Percentiles rank a stretch among this genome's conserved stretches.
Evolutionary conservation across 2,329 filamentous ascomycete species (phyloP).

Genomic region (Mycocentrospora acerina): DNA sequence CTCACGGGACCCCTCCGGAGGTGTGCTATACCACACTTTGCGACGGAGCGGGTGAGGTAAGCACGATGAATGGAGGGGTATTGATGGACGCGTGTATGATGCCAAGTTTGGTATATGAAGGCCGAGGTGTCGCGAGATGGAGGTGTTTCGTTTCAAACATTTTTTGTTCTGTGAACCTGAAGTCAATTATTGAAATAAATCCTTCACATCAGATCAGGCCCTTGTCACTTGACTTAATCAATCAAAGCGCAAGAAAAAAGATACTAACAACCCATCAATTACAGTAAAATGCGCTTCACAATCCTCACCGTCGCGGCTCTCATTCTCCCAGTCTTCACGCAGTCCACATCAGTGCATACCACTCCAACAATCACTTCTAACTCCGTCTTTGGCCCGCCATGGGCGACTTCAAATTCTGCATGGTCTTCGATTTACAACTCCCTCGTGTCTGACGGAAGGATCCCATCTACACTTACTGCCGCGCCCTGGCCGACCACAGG

Average conservation of each 20-base stretch:
- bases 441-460: conserved; percentile 23
- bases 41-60: conserved; percentile 1
- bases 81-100: conserved; percentile 10
- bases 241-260: too few relatives aligned
- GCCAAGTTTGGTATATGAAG: conserved; percentile 11
- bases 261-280: too few relatives aligned
- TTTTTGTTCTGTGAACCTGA: too few relatives aligned
- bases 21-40: not conserved
- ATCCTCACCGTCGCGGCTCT: conserved; percentile 2
- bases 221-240: too few relatives aligned
- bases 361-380: conserved; percentile 2
- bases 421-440: conserved; percentile 32
- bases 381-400: conserved; percentile 11
- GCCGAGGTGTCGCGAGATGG: not conserved
- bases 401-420: conserved; percentile 21
- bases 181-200: too few relatives aligned
- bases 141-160: too few relatives aligned
- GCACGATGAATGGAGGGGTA: conserved; percentile 5
- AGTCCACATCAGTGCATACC: conserved; percentile 3
- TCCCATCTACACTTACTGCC: conserved; percentile 27
- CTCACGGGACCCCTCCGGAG: conserved; percentile 19
- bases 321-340: conserved; percentile 1
- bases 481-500: conserved; percentile 24
- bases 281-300: too few relatives aligned
- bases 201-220: too few relatives aligned